A percentile compares a stretch with the other conserved stretches of the same genome.
These are phyloP conservation scores for Talaromyces marneffei DNA, from an alignment of 2,329 filamentous ascomycete genomes.

Conservation along the genomic window DNA sequence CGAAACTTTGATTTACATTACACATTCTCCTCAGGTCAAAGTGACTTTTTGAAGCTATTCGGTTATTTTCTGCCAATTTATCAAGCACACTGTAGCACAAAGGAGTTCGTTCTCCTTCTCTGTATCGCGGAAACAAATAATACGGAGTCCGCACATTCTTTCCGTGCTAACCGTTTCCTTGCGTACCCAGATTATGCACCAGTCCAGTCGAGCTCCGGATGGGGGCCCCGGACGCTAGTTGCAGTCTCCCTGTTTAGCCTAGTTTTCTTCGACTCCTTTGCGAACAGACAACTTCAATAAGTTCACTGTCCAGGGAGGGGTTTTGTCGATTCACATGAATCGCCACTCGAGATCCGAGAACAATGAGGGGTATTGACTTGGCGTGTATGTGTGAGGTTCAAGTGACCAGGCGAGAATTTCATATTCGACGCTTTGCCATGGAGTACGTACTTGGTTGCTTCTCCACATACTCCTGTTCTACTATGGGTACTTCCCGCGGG, in stretches of 20 bases:
- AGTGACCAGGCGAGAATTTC: too few species aligned
- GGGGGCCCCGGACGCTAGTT: neutral
- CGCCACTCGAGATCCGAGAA: neutral
- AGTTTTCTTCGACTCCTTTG: neutral
- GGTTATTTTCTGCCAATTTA: too few species aligned
- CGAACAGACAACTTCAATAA: neutral
- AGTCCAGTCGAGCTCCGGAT: neutral
- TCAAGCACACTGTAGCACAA: neutral
- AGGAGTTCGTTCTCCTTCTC: neutral
- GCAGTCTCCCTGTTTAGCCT: neutral
- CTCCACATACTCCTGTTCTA: neutral
- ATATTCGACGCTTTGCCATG: neutral
- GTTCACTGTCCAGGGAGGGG: neutral
- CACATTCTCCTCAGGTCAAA: neutral
- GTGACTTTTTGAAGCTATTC: too few species aligned
- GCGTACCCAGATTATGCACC: neutral
- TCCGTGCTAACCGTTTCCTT: neutral
- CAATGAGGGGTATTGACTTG: neutral
- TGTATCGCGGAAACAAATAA: neutral
- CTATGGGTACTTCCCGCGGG: neutral
- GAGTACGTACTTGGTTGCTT: neutral
- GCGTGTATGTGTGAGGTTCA: neutral
- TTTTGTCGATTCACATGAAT: neutral
- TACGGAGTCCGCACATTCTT: too few species aligned
- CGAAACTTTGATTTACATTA: neutral